phyloP scores from a whole-genome alignment of 257 asterid genomes.

The Ilex aquifolium region DNA sequence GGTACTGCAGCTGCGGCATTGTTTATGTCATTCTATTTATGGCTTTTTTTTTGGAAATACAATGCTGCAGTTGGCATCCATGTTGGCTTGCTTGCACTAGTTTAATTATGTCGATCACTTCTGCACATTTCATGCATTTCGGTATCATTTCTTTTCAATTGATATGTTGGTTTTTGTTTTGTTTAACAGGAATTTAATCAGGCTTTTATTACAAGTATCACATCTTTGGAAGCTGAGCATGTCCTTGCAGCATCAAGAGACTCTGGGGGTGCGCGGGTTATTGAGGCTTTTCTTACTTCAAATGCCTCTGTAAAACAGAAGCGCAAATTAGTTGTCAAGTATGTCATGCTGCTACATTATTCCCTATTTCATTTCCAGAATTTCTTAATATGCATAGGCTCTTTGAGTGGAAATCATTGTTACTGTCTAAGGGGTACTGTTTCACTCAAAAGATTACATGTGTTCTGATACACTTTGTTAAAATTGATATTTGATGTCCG shows the following conservation, averaged over 20 bases:
- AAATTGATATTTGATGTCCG: no score
- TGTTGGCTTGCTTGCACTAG: constrained; percentile 2
- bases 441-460: no score
- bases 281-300: constrained; percentile 84
- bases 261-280: constrained; percentile 79
- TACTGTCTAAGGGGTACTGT: no score
- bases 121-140: background rate
- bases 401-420: no score
- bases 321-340: constrained; percentile 68
- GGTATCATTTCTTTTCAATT: background rate
- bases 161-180: background rate
- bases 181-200: constrained; percentile 57
- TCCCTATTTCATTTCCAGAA: constrained; percentile 11
- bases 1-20: background rate
- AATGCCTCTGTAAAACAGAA: constrained; percentile 66
- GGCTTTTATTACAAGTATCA: constrained; percentile 57
- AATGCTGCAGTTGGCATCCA: constrained; percentile 1
- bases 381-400: background rate
- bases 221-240: constrained; percentile 59
- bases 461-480: no score
- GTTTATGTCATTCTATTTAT: background rate
- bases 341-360: constrained; percentile 26
- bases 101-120: background rate
- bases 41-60: background rate
- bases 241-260: constrained; percentile 66